Evolutionary conservation across 495 filamentous ascomycete genomes (phyloP), one percentile per base, ranked within the genome.

Genomic region (Penicillium malachiteum): DNA sequence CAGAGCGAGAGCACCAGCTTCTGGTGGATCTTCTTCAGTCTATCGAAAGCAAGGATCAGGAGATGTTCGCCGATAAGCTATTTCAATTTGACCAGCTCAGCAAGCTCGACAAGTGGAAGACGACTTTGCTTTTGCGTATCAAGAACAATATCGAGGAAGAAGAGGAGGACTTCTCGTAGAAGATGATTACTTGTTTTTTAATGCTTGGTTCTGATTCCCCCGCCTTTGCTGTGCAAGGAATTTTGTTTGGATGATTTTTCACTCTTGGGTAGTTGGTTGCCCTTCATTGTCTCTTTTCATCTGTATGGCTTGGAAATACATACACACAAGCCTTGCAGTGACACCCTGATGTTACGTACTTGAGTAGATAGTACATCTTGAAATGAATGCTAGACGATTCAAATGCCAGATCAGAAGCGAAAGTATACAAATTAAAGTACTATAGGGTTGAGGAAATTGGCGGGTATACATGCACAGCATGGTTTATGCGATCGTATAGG

Each of bases 81-180:
- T 93, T 87, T 73, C 83, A 89, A 60, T 96, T 78, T 65, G 89
- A 96, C 71, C 89, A 92, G 76, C 79, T 96, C 76, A 92, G 87
- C 73, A 90, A 91, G 75, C 74, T 96, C 64, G 91, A 96, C 66
- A 91, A 92, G 77, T 97, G 93, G 92, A 93, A 96, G 86, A 95
- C 88, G 52, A 91, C 87, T 37, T 80, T 96, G 37, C 72, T 96
- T 47, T 69, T 96, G 63, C 81, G 85, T 64, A 78, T 96, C 63
- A 96, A 96, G 83, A 85, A 84, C 64, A 79, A 74, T 48, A 92
- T 95, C 63, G 87, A 90, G 75, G 83, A 84, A 65, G 79, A 84
- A 55, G 85, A 79, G 5, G 91, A 93, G 54, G 87, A 90, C 67
- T 90, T 89, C 56, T 87, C 87, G 54, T 90, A 72, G 63, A 67